Evolutionary conservation across 225 moss, liverwort and hornwort species (phyloP), one percentile per base, ranked within the genome.

Genomic region (Pseudoscleropodium purum): DNA sequence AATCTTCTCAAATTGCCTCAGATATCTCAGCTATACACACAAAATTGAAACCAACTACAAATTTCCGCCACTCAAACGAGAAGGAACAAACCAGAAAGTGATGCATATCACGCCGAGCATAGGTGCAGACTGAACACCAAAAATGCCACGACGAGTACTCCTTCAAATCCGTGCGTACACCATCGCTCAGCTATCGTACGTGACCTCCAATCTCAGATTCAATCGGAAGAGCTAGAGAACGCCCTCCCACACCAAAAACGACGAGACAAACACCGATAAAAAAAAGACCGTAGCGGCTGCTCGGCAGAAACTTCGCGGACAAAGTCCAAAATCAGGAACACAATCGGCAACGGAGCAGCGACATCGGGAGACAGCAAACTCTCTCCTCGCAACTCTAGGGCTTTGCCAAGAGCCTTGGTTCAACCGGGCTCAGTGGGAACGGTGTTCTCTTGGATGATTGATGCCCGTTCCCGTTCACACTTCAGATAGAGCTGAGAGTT

Each of bases 71-170:
- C 67, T 43, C 43, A 70, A 78, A 52, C 29, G 29, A 41, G 89
- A 83, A 85, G 45, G 57, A 49, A 54, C 60, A 31, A 87, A 94
- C 92, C 94, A 79, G 57, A 79, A 59, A 79, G 27, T 79, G 79
- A 59, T 79, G n/a, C 60, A 80, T 60, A 59, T 11, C 80, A 92
- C 33, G 94, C 90, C 41, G 91, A 91, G 90, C 92, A 94, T 18
- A 90, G 43, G 11, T 79, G 76, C 79, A 89, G 90, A 75, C 67
- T 79, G 85, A 83, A 87, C 7, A 82, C 82, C 82, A 87, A 62
- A 36, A 91, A 75, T 51, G 64, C 70, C 83, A 91, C 57, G 34
- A 68, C 26, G 18, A 90, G 30, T 23, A 43, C 87, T 36, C 68
- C 59, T 72, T 63, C 84, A 41, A 88, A 85, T 61, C 86, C 64